These are phyloP conservation scores for Chaetomiaceae sp. DNA, from an alignment of 2,329 filamentous ascomycete genomes.

Conservation along the genomic window DNA sequence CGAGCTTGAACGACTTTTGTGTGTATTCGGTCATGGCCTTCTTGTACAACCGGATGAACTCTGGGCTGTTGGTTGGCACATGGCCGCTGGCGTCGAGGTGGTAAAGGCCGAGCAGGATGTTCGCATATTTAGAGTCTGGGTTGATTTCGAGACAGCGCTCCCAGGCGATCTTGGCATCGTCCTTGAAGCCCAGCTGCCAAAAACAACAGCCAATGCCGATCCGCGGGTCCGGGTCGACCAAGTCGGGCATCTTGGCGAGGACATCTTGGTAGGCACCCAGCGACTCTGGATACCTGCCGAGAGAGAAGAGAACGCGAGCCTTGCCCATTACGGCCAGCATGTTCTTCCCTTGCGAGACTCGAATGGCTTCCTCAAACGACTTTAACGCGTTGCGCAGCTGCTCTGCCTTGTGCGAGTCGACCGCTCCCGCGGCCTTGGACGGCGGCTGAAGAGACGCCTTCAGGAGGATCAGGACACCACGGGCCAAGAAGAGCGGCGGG, in stretches of 20 bases:
- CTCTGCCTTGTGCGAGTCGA: conserved; percentile 72
- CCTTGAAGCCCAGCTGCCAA: conserved; percentile 93
- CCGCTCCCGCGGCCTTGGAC: conserved; percentile 55
- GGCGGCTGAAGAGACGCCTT: conserved; percentile 79
- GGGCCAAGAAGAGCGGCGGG: conserved; percentile 83
- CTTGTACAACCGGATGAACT: conserved; percentile 82
- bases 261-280: conserved; percentile 83
- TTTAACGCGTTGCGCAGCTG: conserved; percentile 81
- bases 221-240: conserved; percentile 89
- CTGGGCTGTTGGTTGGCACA: conserved; percentile 75
- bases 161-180: conserved; percentile 88
- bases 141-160: conserved; percentile 77
- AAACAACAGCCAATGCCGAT: conserved; percentile 96
- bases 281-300: conserved; percentile 81
- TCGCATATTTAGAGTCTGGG: conserved; percentile 81
- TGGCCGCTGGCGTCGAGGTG: conserved; percentile 83
- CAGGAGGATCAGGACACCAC: conserved; percentile 82
- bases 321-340: conserved; percentile 90
- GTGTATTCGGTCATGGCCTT: conserved; percentile 93
- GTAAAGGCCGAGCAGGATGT: conserved; percentile 84
- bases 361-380: conserved; percentile 89
- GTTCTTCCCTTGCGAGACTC: conserved; percentile 79
- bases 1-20: conserved; percentile 87
- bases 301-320: conserved; percentile 78
- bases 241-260: conserved; percentile 75